These are phyloP conservation scores for Fraxinus greggii DNA, from an alignment of 305 asterid species.

Conservation along the genomic window DNA sequence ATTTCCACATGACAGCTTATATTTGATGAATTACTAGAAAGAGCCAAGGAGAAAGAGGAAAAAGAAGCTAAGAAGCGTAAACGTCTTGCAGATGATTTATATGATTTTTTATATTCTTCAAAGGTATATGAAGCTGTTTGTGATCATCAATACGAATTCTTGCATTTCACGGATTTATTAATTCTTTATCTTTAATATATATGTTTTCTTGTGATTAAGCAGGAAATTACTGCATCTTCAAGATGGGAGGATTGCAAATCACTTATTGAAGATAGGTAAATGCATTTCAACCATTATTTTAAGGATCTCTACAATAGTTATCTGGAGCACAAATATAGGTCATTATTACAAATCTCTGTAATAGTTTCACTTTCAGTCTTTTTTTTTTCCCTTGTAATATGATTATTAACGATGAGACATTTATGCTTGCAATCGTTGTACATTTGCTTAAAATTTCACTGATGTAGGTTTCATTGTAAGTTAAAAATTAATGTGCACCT, in stretches of 20 bases:
- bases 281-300: conserved; percentile 18
- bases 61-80: conserved; percentile 86
- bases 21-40: conserved; percentile 67
- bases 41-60: conserved; percentile 79
- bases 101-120: conserved; percentile 50
- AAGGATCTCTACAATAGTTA: conserved; percentile 10
- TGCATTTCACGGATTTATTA: conserved; percentile 4
- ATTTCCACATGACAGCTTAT: conserved; percentile 47
- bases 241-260: conserved; percentile 81
- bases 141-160: conserved; percentile 14
- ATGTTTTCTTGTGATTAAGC: conserved; percentile 17
- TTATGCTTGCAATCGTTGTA: background rate
- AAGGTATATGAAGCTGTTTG: conserved; percentile 48
- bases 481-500: background rate
- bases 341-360: background rate
- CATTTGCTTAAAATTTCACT: background rate
- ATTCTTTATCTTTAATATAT: conserved; percentile 6
- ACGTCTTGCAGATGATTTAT: conserved; percentile 68
- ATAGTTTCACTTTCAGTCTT: background rate
- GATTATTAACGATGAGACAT: background rate
- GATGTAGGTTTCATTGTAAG: background rate
- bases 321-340: background rate
- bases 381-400: background rate
- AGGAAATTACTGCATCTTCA: conserved; percentile 75
- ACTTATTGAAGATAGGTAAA: conserved; percentile 70